These are phyloP conservation scores for Aureobasidium mangrovei DNA, from an alignment of 2,329 filamentous ascomycete species.

Conservation along the genomic window DNA sequence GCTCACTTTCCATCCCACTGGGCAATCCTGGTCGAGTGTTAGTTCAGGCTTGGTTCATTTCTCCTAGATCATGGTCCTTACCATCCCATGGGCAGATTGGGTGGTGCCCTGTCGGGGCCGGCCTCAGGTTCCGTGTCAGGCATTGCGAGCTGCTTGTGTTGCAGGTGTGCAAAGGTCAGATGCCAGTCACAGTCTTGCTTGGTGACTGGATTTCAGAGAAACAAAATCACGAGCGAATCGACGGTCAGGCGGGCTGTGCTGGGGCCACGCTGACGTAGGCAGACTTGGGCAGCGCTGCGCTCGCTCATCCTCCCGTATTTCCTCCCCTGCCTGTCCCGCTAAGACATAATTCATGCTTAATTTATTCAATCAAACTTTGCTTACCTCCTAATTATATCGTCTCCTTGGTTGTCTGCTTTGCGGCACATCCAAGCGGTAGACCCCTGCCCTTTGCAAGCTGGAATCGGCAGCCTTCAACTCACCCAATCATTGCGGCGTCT, in stretches of 20 bases:
- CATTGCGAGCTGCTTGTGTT: background rate
- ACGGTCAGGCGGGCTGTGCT: slow-evolving; percentile 1
- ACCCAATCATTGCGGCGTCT: background rate
- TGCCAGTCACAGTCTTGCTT: background rate
- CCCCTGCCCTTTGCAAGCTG: no score
- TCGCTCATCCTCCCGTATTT: background rate
- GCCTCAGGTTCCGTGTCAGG: slow-evolving; percentile 24
- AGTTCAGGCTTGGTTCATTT: background rate
- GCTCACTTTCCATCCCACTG: slow-evolving; percentile 35
- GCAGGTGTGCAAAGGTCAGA: background rate
- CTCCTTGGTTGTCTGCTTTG: background rate
- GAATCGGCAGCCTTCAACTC: no score
- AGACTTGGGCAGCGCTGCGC: no score
- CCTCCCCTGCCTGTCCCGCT: background rate
- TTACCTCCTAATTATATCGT: background rate
- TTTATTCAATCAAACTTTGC: background rate
- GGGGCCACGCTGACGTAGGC: background rate
- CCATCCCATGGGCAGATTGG: slow-evolving; percentile 32
- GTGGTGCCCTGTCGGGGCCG: slow-evolving; percentile 31
- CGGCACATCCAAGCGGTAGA: background rate
- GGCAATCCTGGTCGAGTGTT: slow-evolving; percentile 28
- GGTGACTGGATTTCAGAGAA: no score
- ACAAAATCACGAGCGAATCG: background rate
- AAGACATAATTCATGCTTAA: background rate
- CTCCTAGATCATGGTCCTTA: slow-evolving; percentile 17